Conservation (phyloP, 306 rosid species). For the Trifolium dubium region DNA sequence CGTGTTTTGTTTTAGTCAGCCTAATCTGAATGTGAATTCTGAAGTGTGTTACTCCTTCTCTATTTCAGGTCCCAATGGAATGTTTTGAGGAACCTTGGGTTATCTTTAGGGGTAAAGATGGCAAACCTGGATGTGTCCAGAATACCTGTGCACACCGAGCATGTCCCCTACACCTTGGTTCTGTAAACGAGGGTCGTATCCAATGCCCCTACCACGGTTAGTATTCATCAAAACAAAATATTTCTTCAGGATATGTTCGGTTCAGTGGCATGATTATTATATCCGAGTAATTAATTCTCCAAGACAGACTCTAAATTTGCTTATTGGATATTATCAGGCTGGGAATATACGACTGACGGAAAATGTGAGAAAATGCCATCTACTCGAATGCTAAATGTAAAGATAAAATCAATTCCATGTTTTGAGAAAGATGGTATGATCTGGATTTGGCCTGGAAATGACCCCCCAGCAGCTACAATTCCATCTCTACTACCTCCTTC, state of each 20-base stretch:
- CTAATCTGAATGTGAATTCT: constrained; percentile 34
- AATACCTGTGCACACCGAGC: constrained; percentile 99
- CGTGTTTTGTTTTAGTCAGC: not conserved
- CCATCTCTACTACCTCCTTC: constrained; percentile 91
- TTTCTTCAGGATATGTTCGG: not conserved
- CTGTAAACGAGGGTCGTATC: constrained; percentile 90
- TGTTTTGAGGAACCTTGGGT: constrained; percentile 97
- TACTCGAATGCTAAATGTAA: constrained; percentile 63
- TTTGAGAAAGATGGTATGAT: constrained; percentile 93
- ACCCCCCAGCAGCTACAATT: constrained; percentile 69
- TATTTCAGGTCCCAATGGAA: constrained; percentile 87
- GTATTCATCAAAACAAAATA: constrained; percentile 33
- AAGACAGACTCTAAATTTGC: constrained; percentile 31
- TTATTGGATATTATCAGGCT: constrained; percentile 67
- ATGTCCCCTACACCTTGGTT: constrained; percentile 94
- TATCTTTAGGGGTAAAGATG: constrained; percentile 89
- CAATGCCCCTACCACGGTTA: constrained; percentile 95
- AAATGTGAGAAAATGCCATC: constrained; percentile 99
- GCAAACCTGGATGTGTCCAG: constrained; percentile 91
- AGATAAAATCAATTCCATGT: constrained; percentile 87
- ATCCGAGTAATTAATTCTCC: not conserved
- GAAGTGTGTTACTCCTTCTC: constrained; percentile 30
- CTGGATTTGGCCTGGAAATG: constrained; percentile 99
- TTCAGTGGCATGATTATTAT: not conserved
- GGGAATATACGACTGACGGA: constrained; percentile 94